Base-by-base conservation (phyloP, 371 early-diverging fungal species). In the Dichotomocladium elegans region DNA sequence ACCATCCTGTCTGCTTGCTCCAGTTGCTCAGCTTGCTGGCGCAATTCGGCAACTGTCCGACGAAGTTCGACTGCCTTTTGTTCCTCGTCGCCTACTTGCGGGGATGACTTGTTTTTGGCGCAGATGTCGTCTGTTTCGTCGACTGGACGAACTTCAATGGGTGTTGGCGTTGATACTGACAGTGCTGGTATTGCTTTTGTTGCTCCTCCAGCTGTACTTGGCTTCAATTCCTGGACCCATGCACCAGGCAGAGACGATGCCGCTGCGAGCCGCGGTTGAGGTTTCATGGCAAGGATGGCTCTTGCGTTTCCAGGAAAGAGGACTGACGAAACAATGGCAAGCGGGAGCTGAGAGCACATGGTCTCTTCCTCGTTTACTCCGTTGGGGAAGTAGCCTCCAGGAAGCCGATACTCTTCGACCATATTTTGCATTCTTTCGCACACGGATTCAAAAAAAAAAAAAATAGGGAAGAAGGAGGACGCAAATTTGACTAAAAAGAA, bases 1-100 rank as follows among this genome's bases (percentile, higher is more conserved):
- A 75, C 64, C n/a, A 71, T 54, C n/a, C 64, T 35, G 41, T 75
- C 66, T 3, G 75, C 66, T 51, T 68, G 53, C 41, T 75, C 72
- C 25, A 75, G 27, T 47, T 53, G 51, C 50, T 70, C 54, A 26
- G 66, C 66, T 61, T 71, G 63, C 54, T 63, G 55, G 28, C 62
- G 63, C 14, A 75, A 43, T 21, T 51, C 54, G 9, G 59, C 69
- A n/a, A 75, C 67, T 3, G 72, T 61, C 26, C 64, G 53, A 35
- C 67, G 63, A 22, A 75, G 45, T 19, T 57, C 41, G 28, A 61
- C 58, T 17, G 70, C 57, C 15, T 42, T 14, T 17, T 69, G 43
- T 7, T 61, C 46, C 17, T 59, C 53, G 3, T 31, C 47, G 11
- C 12, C 48, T 14, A 25, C 15, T 9, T 31, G 12, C 10, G 12